A percentile compares a stretch with the other conserved stretches of the same genome.
These are phyloP conservation scores for Kickxella alabastrina DNA, from an alignment of 192 early-diverging fungal species.

Conservation along the genomic window DNA sequence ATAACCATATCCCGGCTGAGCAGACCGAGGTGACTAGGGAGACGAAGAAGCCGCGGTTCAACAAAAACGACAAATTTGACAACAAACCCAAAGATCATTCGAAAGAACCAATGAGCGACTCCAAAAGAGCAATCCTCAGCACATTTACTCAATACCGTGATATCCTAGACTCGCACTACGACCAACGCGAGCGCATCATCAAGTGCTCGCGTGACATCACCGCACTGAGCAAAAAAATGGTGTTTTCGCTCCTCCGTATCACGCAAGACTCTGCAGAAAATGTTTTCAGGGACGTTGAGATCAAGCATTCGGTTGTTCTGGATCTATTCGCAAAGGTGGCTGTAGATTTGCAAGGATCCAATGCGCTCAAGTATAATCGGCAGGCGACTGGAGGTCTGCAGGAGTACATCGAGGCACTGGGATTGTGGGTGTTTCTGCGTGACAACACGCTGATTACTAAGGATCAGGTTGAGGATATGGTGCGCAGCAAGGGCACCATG, in stretches of 20 bases:
- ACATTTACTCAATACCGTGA: constrained; percentile 31
- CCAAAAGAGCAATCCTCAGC: constrained; percentile 1
- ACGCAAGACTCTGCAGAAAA: constrained; percentile 24
- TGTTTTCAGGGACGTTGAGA: constrained; percentile 39
- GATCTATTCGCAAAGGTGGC: constrained; percentile 28
- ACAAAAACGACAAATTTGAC: no score
- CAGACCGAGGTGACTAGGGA: not conserved
- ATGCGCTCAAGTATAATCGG: constrained; percentile 37
- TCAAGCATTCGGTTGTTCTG: constrained; percentile 27
- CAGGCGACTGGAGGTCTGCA: constrained; percentile 41
- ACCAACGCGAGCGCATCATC: constrained; percentile 52
- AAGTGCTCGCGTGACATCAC: constrained; percentile 54
- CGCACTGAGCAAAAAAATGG: constrained; percentile 50
- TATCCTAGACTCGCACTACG: constrained; percentile 44
- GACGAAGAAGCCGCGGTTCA: constrained; percentile 10
- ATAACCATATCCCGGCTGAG: not conserved
- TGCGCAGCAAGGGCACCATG: constrained; percentile 1
- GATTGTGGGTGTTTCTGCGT: constrained; percentile 42
- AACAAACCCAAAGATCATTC: not conserved
- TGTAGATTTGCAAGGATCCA: constrained; percentile 38
- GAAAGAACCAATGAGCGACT: constrained; percentile 1
- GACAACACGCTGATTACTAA: constrained; percentile 28
- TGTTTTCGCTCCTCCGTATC: constrained; percentile 48
- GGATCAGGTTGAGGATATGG: constrained; percentile 27
- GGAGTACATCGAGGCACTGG: constrained; percentile 52